Evolutionary conservation across 2,329 filamentous ascomycete genomes (phyloP).

Genomic region (Fusarium sp.): DNA sequence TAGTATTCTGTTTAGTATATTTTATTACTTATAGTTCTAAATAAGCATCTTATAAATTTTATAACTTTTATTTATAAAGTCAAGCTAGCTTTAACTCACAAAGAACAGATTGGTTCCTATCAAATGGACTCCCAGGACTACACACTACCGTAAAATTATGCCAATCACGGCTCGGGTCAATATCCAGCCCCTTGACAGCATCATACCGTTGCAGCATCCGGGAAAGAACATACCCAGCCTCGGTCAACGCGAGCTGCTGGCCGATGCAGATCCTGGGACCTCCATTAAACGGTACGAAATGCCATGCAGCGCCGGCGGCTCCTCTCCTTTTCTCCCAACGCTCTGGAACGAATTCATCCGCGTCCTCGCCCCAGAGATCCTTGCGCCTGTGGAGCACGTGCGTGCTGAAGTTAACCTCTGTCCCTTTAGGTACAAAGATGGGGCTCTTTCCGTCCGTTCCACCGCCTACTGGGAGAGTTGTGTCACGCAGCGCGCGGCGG

Average conservation of each 20-base stretch:
- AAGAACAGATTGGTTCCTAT: neutral
- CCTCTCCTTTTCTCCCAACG: neutral
- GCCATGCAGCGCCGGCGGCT: neutral
- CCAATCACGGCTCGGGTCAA: neutral
- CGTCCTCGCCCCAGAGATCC: neutral
- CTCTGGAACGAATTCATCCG: neutral
- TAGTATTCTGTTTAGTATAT: too few relatives aligned
- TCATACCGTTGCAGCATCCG: neutral
- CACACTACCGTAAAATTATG: neutral
- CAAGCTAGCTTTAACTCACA: neutral
- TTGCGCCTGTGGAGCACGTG: neutral
- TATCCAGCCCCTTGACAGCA: neutral
- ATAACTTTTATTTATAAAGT: too few relatives aligned
- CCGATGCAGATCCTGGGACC: neutral
- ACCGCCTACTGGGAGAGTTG: neutral
- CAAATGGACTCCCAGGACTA: neutral
- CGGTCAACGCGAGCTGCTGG: neutral
- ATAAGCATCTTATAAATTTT: too few relatives aligned
- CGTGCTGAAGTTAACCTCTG: neutral
- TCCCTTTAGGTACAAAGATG: neutral
- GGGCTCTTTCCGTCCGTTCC: neutral
- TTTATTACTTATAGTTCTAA: too few relatives aligned
- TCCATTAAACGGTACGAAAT: neutral
- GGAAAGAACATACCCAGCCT: neutral
- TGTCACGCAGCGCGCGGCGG: neutral